Base-by-base conservation (phyloP, 192 early-diverging fungal genomes). In the Dimargaris verticillata region DNA sequence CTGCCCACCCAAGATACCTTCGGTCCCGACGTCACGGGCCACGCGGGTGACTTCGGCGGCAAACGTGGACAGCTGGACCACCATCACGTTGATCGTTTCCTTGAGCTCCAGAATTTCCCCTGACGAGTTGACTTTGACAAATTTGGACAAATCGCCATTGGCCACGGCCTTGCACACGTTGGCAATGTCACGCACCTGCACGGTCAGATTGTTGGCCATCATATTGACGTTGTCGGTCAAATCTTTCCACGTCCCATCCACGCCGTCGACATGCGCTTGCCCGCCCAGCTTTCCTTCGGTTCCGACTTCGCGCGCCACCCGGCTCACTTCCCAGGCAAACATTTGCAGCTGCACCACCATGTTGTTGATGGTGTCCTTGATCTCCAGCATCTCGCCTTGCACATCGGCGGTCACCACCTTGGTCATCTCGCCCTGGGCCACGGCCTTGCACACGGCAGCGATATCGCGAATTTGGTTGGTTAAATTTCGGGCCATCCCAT, bases 281-380 rank as follows among this genome's bases (percentile, higher is more conserved):
- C 82, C 81, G 5, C 77, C 81, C 0, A 83, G 67, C 0, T 68
- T 63, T 4, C 81, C 81, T 13, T 83, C 81, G 0, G 82, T 85
- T 12, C 87, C 87, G 28, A 88, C 87, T 65, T 86, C 83, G 9
- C 70, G 67, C 0, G 87, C 83, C 10, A 89, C 83, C 53, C 87
- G 80, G 0, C 82, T 82, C 0, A 87, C 87, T 72, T 89, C 83
- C 42, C 69, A 68, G 5, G 80, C 70, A 53, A 82, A 82, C 13
- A 70, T 69, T 46, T 67, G 69, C 0, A 82, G 66, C 61, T 80
- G 83, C 59, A 82, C 82, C 41, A 84, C 83, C 79, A 88, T 82
- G 0, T 64, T 72, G 65, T 88, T 88, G 41, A 88, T 83, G 0
- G 82, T 85, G 22, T 78, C 66, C 64, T 86, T 88, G 14, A 88